phyloP scores from a whole-genome alignment of 2,329 filamentous ascomycete species.

The Pyricularia sp. region DNA sequence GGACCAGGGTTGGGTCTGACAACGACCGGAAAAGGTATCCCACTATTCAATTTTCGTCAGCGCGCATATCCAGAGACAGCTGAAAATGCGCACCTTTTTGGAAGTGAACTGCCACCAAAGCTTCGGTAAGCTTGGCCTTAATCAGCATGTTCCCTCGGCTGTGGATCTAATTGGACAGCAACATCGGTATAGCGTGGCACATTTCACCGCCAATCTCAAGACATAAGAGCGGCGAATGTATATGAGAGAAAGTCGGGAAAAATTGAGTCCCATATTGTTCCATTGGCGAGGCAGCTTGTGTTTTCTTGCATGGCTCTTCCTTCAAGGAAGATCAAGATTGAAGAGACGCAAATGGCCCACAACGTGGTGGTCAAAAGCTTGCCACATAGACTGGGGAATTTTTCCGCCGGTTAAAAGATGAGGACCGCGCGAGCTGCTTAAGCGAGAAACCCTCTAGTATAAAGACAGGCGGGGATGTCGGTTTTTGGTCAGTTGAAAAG shows the following conservation, averaged over 20 bases:
- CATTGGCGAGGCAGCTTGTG: neutral
- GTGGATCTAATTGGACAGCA: neutral
- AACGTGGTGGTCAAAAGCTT: too few species aligned
- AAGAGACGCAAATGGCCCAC: neutral
- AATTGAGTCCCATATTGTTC: neutral
- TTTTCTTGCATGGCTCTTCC: neutral
- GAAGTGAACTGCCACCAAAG: neutral
- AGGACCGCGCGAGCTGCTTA: neutral
- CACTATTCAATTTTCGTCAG: neutral
- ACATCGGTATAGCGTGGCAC: neutral
- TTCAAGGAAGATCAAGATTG: neutral
- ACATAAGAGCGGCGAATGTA: neutral
- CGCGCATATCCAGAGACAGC: neutral
- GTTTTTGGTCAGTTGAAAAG: neutral
- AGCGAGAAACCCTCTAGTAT: neutral
- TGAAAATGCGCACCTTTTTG: neutral
- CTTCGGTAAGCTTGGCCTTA: neutral
- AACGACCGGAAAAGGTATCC: neutral
- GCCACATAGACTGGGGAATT: neutral
- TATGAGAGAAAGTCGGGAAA: neutral
- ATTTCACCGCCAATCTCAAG: neutral
- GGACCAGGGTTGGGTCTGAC: neutral
- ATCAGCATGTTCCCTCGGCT: neutral
- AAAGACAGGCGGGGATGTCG: neutral
- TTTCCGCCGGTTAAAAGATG: neutral